Base-by-base conservation (phyloP, 139 green algal species). In the Chlamydomonas incerta region DNA sequence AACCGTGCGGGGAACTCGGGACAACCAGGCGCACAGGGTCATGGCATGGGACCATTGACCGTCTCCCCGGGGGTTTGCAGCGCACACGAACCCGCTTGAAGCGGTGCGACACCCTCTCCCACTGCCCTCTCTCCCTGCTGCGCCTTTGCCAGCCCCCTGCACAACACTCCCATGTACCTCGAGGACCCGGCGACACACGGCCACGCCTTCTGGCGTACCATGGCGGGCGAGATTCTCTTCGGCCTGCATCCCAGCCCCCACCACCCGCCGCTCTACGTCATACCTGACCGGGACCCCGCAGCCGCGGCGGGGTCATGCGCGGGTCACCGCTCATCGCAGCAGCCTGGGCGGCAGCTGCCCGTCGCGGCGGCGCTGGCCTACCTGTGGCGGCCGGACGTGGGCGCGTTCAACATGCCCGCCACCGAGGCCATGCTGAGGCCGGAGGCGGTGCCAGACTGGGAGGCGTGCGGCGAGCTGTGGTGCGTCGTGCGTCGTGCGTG, bases 391-490 rank as follows among this genome's bases (percentile, higher is more conserved):
- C 62, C 62, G 6, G 76, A 20, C 8, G 5, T 26, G 0, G 1
- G 28, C 1, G 9, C 13, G 11, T 83, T 35, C 29, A 10, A 31
- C 31, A 50, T 66, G 28, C 63, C 62, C 3, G 26, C 34, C 17
- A 83, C 76, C 0, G 76, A 83, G 29, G 46, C 46, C 3, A 66
- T 83, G 41, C 9, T 83, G 9, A 63, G 46, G 28, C 63, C 41
- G 1, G 76, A 50, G 6, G 41, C 33, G 15, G 0, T 28, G 20
- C 29, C 9, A 34, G 24, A 23, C 14, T 68, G 55, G 55, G 24
- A 34, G 20, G 74, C 20, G 28, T 66, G 33, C 21, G 55, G 74
- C 4, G 33, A n/a, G n/a, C 34, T 66, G 1, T 70, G 55, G 74
- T 80, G 31, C 0, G 69, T 23, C 14, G 10, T n/a, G n/a, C n/a